Percentiles rank a stretch among this genome's conserved stretches.
Evolutionary conservation across 257 asterid genomes (phyloP).

Genomic region (Nicotiana tomentosiformis): DNA sequence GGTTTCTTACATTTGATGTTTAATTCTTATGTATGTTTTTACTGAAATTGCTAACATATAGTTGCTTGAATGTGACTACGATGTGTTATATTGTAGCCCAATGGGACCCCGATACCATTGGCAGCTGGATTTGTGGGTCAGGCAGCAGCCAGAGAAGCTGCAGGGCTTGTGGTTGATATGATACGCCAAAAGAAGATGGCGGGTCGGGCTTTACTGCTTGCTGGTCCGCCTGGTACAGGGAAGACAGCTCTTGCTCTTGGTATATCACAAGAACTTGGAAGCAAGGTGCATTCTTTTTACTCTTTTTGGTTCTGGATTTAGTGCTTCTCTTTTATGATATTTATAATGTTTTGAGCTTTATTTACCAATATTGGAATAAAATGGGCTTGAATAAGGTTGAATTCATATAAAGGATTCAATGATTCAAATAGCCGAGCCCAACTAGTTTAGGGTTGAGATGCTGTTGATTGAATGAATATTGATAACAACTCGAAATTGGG

Average conservation of each 20-base stretch:
- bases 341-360: neutral
- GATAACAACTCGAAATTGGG: neutral
- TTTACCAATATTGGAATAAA: neutral
- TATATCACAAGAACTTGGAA: slow-evolving; percentile 91
- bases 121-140: slow-evolving; percentile 99
- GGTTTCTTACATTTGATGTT: neutral
- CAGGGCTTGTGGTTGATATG: slow-evolving; percentile 93
- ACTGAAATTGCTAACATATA: neutral
- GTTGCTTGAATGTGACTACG: neutral
- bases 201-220: slow-evolving; percentile 77
- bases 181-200: slow-evolving; percentile 98
- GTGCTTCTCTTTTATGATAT: neutral
- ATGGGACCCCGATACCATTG: slow-evolving; percentile 74
- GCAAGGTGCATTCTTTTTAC: slow-evolving; percentile 52
- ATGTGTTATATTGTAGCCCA: slow-evolving; percentile 34
- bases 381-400: neutral
- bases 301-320: neutral
- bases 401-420: neutral
- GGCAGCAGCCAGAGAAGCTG: slow-evolving; percentile 86
- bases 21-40: neutral
- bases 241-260: slow-evolving; percentile 98
- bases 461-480: neutral
- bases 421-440: neutral
- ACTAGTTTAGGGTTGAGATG: neutral
- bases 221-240: slow-evolving; percentile 99